Evolutionary conservation across 2,329 filamentous ascomycete genomes (phyloP).

Genomic region (Pestalotiopsis sp.): DNA sequence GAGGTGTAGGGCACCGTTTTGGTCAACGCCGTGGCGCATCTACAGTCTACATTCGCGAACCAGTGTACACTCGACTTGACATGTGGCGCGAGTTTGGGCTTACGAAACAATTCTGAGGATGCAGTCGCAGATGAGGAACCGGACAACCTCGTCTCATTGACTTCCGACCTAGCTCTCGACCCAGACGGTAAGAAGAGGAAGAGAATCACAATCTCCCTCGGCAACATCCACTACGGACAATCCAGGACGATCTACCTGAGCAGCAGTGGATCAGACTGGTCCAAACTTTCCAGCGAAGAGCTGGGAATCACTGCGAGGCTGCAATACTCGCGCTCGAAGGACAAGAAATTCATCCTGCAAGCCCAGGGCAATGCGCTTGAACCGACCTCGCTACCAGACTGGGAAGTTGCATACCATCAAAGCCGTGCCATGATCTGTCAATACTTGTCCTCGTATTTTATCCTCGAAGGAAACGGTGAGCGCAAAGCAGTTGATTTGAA

Average conservation of each 20-base stretch:
- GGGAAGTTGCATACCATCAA: slow-evolving; percentile 52
- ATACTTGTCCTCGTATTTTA: slow-evolving; percentile 51
- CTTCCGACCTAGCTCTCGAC: background rate
- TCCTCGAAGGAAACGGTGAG: slow-evolving; percentile 37
- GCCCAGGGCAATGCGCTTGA: slow-evolving; percentile 22
- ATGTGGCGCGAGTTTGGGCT: slow-evolving; percentile 36
- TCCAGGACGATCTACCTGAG: slow-evolving; percentile 57
- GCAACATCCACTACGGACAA: slow-evolving; percentile 64
- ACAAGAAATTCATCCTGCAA: slow-evolving; percentile 1
- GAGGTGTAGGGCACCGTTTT: slow-evolving; percentile 57
- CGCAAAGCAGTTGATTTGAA: slow-evolving; percentile 28
- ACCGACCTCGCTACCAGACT: slow-evolving; percentile 26
- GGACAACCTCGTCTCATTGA: slow-evolving; percentile 16
- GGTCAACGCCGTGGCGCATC: slow-evolving; percentile 62
- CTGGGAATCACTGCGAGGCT: slow-evolving; percentile 35
- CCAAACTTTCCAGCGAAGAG: background rate
- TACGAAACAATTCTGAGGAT: slow-evolving; percentile 43
- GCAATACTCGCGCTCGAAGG: slow-evolving; percentile 32
- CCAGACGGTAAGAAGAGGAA: slow-evolving; percentile 8
- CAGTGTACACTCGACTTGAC: slow-evolving; percentile 45
- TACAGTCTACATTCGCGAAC: slow-evolving; percentile 61
- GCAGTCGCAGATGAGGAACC: slow-evolving; percentile 38
- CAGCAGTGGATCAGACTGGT: background rate
- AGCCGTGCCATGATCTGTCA: slow-evolving; percentile 52
- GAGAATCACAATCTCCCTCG: slow-evolving; percentile 43